Conservation (phyloP, 768 basidiomycete genomes). For the Kwoniella pini region DNA sequence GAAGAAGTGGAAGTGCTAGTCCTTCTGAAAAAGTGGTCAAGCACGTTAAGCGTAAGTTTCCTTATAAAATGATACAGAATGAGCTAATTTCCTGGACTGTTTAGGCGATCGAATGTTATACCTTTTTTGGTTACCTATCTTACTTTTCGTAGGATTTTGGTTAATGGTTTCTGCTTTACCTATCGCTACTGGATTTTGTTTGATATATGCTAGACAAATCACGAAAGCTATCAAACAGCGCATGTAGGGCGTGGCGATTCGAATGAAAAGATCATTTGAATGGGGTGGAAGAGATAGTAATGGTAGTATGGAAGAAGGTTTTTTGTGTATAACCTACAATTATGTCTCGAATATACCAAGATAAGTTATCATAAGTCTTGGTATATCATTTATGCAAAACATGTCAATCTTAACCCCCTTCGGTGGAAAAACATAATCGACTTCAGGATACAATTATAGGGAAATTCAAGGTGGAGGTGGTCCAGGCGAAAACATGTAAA, state of each 20-base stretch:
- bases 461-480: constrained; percentile 9
- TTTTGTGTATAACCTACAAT: too few species aligned
- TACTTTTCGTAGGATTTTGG: constrained; percentile 52
- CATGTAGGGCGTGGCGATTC: too few species aligned
- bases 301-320: too few species aligned
- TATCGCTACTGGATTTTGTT: constrained; percentile 41
- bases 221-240: constrained; percentile 38
- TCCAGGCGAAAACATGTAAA: background rate
- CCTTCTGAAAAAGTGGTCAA: constrained; percentile 25
- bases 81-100: background rate
- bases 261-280: too few species aligned
- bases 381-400: background rate
- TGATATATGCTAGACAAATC: constrained; percentile 44
- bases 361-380: background rate
- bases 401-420: too few species aligned
- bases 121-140: constrained; percentile 56
- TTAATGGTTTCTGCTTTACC: constrained; percentile 42
- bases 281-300: too few species aligned
- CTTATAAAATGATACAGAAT: too few species aligned
- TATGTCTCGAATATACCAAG: background rate
- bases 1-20: constrained; percentile 15
- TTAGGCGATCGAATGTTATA: constrained; percentile 54
- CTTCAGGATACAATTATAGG: too few species aligned
- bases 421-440: too few species aligned
- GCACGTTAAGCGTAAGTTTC: constrained; percentile 36